Evolutionary conservation across 1,139 yeast species (phyloP).

Genomic region (Pichia sp.): DNA sequence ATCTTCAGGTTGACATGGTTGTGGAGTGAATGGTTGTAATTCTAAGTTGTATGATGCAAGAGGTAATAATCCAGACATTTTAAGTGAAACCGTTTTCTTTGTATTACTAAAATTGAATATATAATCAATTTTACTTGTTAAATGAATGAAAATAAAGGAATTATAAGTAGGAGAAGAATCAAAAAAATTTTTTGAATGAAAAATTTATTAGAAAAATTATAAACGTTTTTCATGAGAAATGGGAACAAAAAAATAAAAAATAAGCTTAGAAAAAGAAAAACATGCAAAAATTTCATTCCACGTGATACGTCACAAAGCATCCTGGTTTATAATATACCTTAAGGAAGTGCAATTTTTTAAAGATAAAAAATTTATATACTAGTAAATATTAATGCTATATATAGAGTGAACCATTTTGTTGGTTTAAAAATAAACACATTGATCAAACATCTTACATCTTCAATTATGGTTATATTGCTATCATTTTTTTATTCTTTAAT

Average conservation of each 20-base stretch:
- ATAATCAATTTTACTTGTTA: background rate
- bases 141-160: background rate
- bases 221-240: background rate
- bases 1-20: slow-evolving; percentile 79
- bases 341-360: too few species aligned
- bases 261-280: background rate
- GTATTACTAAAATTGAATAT: background rate
- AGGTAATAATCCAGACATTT: slow-evolving; percentile 68
- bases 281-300: background rate
- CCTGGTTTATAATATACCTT: too few species aligned
- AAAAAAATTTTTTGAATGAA: background rate
- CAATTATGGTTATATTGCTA: background rate
- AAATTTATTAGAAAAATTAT: background rate
- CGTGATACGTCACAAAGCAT: background rate
- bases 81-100: slow-evolving; percentile 5
- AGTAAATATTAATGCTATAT: too few species aligned
- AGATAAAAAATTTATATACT: too few species aligned
- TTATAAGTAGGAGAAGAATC: background rate
- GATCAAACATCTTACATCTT: background rate
- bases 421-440: too few species aligned
- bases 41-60: slow-evolving; percentile 81
- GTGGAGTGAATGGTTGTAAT: slow-evolving; percentile 78
- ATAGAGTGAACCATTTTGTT: too few species aligned
- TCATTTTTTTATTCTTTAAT: too few species aligned
- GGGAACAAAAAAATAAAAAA: background rate